phyloP scores from a whole-genome alignment of 169 alveolate species.

The Plasmodium adleri region DNA sequence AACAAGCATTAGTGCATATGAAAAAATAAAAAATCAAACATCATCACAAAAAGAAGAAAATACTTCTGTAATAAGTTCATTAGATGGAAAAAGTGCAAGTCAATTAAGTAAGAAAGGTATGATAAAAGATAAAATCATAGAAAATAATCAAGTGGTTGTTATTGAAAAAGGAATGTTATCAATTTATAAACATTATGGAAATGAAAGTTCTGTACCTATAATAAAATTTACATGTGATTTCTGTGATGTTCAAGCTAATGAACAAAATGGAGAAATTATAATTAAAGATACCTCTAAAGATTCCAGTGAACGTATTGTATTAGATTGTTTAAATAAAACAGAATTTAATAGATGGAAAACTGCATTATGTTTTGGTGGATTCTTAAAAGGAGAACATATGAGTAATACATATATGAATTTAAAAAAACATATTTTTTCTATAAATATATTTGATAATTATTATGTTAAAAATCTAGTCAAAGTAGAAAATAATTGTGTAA shows the following conservation, averaged over 20 bases:
- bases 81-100: slow-evolving; percentile 14
- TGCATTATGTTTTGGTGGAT: slow-evolving; percentile 85
- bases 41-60: slow-evolving; percentile 9
- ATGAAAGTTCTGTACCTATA: slow-evolving; percentile 80
- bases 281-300: slow-evolving; percentile 52
- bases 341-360: slow-evolving; percentile 84
- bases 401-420: slow-evolving; percentile 66
- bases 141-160: slow-evolving; percentile 80
- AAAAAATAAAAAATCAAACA: slow-evolving; percentile 20
- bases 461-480: slow-evolving; percentile 48
- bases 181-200: slow-evolving; percentile 78
- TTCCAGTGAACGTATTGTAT: slow-evolving; percentile 74
- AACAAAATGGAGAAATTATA: slow-evolving; percentile 72
- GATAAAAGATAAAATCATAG: slow-evolving; percentile 25
- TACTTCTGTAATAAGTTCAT: not conserved
- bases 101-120: slow-evolving; percentile 12
- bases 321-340: slow-evolving; percentile 81
- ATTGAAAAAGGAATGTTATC: slow-evolving; percentile 79
- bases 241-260: slow-evolving; percentile 80
- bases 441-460: slow-evolving; percentile 79
- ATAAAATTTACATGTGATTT: slow-evolving; percentile 75
- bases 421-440: slow-evolving; percentile 84
- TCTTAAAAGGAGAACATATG: slow-evolving; percentile 56
- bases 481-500: slow-evolving; percentile 39
- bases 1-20: slow-evolving; percentile 14